phyloP scores from a whole-genome alignment of 495 filamentous ascomycete genomes.

The Entonaema liquescens region DNA sequence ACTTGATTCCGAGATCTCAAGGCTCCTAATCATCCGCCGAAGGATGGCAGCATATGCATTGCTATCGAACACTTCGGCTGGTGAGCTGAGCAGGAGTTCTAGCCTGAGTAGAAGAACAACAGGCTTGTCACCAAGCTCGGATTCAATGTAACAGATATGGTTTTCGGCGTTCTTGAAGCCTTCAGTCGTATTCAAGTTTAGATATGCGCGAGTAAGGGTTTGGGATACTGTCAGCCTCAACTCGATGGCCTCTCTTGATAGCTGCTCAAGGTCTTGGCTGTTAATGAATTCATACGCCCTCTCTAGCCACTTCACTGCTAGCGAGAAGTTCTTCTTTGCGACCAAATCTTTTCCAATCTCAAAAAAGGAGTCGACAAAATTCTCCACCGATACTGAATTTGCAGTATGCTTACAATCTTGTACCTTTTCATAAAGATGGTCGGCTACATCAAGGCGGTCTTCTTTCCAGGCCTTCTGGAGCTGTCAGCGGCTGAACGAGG shows the following conservation, averaged over 20 bases:
- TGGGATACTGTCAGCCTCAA: constrained; percentile 73
- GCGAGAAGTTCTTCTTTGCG: constrained; percentile 57
- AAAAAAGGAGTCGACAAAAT: constrained; percentile 74
- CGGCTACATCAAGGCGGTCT: constrained; percentile 74
- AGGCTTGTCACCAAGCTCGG: constrained; percentile 67
- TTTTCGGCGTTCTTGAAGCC: constrained; percentile 63
- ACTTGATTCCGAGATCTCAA: constrained; percentile 66
- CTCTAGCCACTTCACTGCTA: constrained; percentile 78
- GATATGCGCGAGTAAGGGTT: constrained; percentile 62
- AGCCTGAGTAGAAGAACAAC: constrained; percentile 74
- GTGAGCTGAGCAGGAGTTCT: constrained; percentile 63
- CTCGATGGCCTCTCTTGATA: constrained; percentile 69
- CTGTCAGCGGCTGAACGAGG: constrained; percentile 27
- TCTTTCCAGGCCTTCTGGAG: constrained; percentile 73
- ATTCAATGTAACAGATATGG: constrained; percentile 65
- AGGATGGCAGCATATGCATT: constrained; percentile 61
- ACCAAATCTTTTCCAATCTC: constrained; percentile 73
- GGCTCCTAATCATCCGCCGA: constrained; percentile 62
- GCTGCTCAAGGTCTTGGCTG: constrained; percentile 60
- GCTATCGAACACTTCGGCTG: constrained; percentile 57
- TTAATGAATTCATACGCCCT: constrained; percentile 69
- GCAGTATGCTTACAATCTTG: constrained; percentile 49
- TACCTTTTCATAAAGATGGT: constrained; percentile 75
- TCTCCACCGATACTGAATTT: constrained; percentile 64
- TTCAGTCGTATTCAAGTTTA: constrained; percentile 56